Base-by-base conservation (phyloP, 441 rosid genomes). In the Adansonia rubrostipa region DNA sequence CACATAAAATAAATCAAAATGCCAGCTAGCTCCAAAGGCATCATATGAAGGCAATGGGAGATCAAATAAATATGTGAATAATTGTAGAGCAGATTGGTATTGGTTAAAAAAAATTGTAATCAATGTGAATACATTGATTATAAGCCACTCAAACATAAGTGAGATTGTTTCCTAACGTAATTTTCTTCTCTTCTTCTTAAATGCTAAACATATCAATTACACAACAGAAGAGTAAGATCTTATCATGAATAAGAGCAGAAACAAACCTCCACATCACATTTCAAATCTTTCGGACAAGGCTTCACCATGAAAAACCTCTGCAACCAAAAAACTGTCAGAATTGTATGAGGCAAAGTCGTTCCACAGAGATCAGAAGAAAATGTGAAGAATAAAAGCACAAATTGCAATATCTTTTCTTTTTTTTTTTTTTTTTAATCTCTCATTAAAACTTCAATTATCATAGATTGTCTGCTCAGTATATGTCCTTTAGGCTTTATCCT, bases 201-300 rank as follows among this genome's bases (percentile, higher is more conserved):
- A 61, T 61, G 3, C 67, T 13, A 13, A 33, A 28, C 9, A 33
- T 28, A 40, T 62, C 11, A 19, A 28, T 4, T 17, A 79, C 19
- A 56, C n/a, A 58, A 45, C 42, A 20, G 60, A 42, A 13, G n/a
- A 70, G 45, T 36, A 71, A 19, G 64, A 40, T 7, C 54, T 19
- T 44, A 76, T 36, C 51, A 13, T 33, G 51, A 77, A 70, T 15
- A 47, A 74, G 51, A 78, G 10, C n/a, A 76, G 63, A 85, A 79
- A 58, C 86, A 75, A 77, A 95, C 98, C 97, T 96, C 97, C 19
- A 96, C 97, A 83, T 93, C 98, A 71, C 98, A 93, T 89, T 93
- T 93, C 80, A 92, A 76, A 83, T 95, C 97, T 79, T 95, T 95
- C 0, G 97, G 93, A 83, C 99, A 96, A 14, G 96, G 97, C 90